These are phyloP conservation scores for Heliamphora pulchella DNA, from an alignment of 179 eudicot genomes.

Conservation along the genomic window DNA sequence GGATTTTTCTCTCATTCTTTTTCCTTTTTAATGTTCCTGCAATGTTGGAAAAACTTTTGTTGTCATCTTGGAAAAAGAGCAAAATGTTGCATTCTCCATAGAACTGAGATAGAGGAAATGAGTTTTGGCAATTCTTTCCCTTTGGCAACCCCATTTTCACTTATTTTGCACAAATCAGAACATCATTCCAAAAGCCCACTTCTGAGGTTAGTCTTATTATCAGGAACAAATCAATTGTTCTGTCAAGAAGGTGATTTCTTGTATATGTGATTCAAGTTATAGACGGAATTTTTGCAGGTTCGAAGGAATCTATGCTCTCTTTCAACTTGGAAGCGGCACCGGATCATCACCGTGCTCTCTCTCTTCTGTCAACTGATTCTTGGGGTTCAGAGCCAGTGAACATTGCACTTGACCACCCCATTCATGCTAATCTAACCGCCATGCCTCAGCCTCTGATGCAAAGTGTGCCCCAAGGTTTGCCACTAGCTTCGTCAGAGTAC, in stretches of 20 bases:
- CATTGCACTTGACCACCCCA: conserved; percentile 26
- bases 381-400: conserved; percentile 49
- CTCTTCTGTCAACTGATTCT: conserved; percentile 95
- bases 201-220: background rate
- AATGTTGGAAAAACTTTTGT: too few relatives aligned
- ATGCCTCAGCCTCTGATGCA: conserved; percentile 29
- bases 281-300: conserved; percentile 30
- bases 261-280: background rate
- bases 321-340: conserved; percentile 49
- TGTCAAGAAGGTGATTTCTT: too few relatives aligned
- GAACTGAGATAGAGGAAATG: too few relatives aligned
- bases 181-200: background rate
- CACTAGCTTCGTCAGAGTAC: conserved; percentile 35
- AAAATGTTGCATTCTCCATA: too few relatives aligned
- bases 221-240: too few relatives aligned
- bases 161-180: background rate
- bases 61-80: too few relatives aligned
- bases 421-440: conserved; percentile 27
- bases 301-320: conserved; percentile 40
- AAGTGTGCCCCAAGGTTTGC: conserved; percentile 34
- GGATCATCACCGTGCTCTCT: conserved; percentile 90
- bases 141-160: background rate
- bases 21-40: too few relatives aligned
- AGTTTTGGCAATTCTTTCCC: background rate
- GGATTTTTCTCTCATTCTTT: too few relatives aligned